Base-by-base conservation (phyloP, 345 rosid species). In the Eucalyptus polybractea region DNA sequence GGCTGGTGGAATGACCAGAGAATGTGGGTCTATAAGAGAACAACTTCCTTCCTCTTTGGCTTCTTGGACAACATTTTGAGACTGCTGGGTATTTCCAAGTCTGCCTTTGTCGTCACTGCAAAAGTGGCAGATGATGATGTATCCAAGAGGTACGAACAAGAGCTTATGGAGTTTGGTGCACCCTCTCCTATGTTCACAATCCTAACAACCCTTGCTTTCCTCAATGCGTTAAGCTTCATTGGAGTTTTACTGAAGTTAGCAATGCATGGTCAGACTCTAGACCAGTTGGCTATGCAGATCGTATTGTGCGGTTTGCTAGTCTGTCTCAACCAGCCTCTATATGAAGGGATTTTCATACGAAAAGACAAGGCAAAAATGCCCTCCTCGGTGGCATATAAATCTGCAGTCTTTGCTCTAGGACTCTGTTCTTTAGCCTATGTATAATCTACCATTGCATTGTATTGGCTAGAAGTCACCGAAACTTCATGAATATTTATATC, bases 1-100 rank as follows among this genome's bases (percentile, higher is more conserved):
- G 94, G 94, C 25, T 91, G 94, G 96, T 93, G 92, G 92, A 91
- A 92, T 53, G 93, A 90, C 4, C 92, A 93, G 51, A 90, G 95
- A 67, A 91, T 89, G 29, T 91, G 94, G 94, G 22, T 93, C 87
- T 94, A 91, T 69, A 93, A 86, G 86, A 90, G 93, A 91, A 92
- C 94, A 50, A 90, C 92, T 83, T 91, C 96, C 27, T 92, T 88
- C 89, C 88, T 93, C 16, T 92, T 94, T 25, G 93, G 90, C 76
- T 93, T 92, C 91, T 9, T 56, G 3, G 90, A 93, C 85, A 88
- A 89, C 89, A 81, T 93, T 40, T 37, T 92, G 50, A 92, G 89
- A 91, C 72, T 80, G 27, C 11, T 91, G 19, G 93, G 94, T 65
- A 88, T 90, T 40, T 54, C 88, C 7, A 90, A 91, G 19, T 80